Percentiles rank a stretch among this genome's conserved stretches.
Evolutionary conservation across 495 filamentous ascomycete species (phyloP).

Genomic region (Darksidea phi): DNA sequence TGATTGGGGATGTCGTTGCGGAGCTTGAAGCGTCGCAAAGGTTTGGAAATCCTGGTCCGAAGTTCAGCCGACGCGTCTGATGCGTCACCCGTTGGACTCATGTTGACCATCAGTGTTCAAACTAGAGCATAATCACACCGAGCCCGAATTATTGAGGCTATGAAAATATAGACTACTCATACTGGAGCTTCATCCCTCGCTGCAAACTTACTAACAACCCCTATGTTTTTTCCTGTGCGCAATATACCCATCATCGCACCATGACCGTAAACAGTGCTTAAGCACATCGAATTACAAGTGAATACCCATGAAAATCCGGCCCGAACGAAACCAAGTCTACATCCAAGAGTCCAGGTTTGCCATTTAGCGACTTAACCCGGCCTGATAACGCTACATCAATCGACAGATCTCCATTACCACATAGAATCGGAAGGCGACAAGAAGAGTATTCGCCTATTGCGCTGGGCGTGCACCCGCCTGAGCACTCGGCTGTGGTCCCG

Average conservation of each 20-base stretch:
- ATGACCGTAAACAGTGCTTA: not conserved
- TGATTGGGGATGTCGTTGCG: not conserved
- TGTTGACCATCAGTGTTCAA: too few relatives aligned
- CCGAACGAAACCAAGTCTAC: not conserved
- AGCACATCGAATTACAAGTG: constrained; percentile 1
- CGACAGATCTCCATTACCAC: not conserved
- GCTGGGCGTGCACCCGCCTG: not conserved
- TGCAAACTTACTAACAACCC: not conserved
- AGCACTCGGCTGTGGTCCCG: constrained; percentile 5
- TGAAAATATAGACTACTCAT: too few relatives aligned
- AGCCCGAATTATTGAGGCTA: too few relatives aligned
- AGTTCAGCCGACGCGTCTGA: not conserved
- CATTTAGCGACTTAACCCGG: too few relatives aligned
- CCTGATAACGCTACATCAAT: too few relatives aligned
- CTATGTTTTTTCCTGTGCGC: not conserved
- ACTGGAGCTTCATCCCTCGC: not conserved
- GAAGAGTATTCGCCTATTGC: constrained; percentile 1
- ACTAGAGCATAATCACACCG: too few relatives aligned
- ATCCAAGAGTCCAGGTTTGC: too few relatives aligned
- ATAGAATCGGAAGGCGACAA: not conserved
- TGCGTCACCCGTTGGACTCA: not conserved
- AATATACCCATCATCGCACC: not conserved
- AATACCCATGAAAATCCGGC: not conserved
- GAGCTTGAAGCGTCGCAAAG: constrained; percentile 14
- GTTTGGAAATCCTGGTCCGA: constrained; percentile 17